Evolutionary conservation across 176 grass and related monocot genomes (phyloP).

Genomic region (Eragrostis nindensis): DNA sequence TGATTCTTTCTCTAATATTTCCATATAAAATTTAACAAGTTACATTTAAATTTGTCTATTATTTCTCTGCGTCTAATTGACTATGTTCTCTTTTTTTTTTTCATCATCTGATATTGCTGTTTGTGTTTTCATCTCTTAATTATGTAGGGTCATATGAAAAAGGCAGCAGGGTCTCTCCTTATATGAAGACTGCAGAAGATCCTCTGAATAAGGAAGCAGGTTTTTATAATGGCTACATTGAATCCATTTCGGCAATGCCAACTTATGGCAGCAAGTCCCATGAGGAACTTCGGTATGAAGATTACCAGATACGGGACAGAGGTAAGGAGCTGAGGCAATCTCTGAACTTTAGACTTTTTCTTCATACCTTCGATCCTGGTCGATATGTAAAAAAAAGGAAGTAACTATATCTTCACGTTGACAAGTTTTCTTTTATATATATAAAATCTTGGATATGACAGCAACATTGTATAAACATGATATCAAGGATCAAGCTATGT

Average conservation of each 20-base stretch:
- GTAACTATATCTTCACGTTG: too few species aligned
- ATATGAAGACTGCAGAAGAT: too few species aligned
- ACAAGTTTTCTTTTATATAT: too few species aligned
- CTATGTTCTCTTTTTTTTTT: not conserved
- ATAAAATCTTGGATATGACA: too few species aligned
- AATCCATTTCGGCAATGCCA: conserved; percentile 57
- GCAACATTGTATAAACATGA: too few species aligned
- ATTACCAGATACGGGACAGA: conserved; percentile 41
- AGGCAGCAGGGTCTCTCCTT: conserved; percentile 36
- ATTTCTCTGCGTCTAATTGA: not conserved
- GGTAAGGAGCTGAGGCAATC: conserved; percentile 17
- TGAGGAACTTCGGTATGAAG: conserved; percentile 48
- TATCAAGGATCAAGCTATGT: too few species aligned
- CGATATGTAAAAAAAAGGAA: too few species aligned
- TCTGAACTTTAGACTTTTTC: conserved; percentile 10
- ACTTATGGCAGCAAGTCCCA: conserved; percentile 43
- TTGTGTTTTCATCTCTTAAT: conserved; percentile 17
- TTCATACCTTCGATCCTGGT: too few species aligned
- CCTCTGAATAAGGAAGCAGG: too few species aligned
- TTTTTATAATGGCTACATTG: not conserved
- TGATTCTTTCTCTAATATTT: too few species aligned
- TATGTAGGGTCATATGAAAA: conserved; percentile 20
- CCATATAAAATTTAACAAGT: not conserved
- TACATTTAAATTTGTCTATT: not conserved
- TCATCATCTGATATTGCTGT: conserved; percentile 11